These are phyloP conservation scores for Pichia sp. DNA, from an alignment of 1,139 yeast species.

Conservation along the genomic window DNA sequence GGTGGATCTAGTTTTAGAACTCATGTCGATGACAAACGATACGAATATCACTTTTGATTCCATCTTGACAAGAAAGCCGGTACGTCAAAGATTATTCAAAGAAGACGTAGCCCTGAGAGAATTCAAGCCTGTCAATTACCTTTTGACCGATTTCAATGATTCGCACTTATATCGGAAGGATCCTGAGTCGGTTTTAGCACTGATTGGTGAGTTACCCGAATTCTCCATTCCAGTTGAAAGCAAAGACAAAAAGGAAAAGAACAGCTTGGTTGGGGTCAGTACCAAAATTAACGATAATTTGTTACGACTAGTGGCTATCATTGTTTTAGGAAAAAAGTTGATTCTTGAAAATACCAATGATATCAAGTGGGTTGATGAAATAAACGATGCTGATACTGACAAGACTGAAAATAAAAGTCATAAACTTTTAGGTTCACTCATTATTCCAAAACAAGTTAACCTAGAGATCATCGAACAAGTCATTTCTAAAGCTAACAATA, in stretches of 20 bases:
- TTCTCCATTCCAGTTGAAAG: constrained; percentile 18
- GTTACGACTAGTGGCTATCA: constrained; percentile 37
- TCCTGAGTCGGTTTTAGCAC: constrained; percentile 28
- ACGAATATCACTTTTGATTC: background rate
- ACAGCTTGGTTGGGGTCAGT: constrained; percentile 10
- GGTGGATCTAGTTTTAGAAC: background rate
- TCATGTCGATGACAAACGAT: background rate
- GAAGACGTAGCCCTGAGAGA: constrained; percentile 66
- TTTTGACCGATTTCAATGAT: constrained; percentile 60
- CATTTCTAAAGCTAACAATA: background rate
- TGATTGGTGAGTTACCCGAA: constrained; percentile 33
- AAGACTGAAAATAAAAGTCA: background rate
- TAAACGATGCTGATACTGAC: background rate
- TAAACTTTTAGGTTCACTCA: constrained; percentile 6
- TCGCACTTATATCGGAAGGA: constrained; percentile 32
- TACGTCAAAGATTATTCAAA: constrained; percentile 49
- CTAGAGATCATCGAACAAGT: constrained; percentile 7
- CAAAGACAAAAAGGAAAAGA: background rate
- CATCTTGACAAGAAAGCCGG: constrained; percentile 32
- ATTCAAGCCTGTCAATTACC: constrained; percentile 49
- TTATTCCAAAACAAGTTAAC: constrained; percentile 4
- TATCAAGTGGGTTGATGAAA: constrained; percentile 30
- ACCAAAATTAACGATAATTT: constrained; percentile 33
- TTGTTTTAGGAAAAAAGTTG: constrained; percentile 34
- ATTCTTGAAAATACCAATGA: constrained; percentile 32